A percentile compares a stretch with the other conserved stretches of the same genome.
Conservation (phyloP, 106 monocot genomes). For the Iris macrosiphon region DNA sequence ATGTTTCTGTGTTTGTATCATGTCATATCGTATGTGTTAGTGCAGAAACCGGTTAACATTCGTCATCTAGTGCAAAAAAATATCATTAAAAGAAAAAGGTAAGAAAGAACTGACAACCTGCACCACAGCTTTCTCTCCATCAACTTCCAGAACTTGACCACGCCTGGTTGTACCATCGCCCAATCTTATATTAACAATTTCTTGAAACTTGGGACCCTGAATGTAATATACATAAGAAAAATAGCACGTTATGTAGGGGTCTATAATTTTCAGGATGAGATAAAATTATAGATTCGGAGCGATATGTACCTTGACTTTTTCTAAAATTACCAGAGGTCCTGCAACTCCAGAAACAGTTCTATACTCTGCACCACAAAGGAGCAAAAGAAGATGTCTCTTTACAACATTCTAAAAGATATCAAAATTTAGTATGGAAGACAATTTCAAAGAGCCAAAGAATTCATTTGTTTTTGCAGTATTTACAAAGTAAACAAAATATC, state of each 20-base stretch:
- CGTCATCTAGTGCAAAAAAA: too few relatives aligned
- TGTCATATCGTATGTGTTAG: too few relatives aligned
- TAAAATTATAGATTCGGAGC: background rate
- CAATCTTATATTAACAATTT: constrained; percentile 93
- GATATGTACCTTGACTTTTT: constrained; percentile 85
- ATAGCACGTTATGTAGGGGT: too few relatives aligned
- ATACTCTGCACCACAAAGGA: constrained; percentile 59
- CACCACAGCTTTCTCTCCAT: constrained; percentile 98
- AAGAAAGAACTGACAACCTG: constrained; percentile 39
- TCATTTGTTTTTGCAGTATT: too few relatives aligned
- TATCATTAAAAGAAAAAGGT: too few relatives aligned
- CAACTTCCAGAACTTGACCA: constrained; percentile 97
- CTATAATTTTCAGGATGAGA: background rate
- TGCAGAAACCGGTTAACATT: too few relatives aligned
- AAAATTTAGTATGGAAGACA: too few relatives aligned
- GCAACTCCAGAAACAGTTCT: constrained; percentile 95
- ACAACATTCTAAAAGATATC: too few relatives aligned
- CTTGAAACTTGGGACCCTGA: constrained; percentile 97
- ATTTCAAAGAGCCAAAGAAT: too few relatives aligned
- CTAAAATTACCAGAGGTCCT: constrained; percentile 92
- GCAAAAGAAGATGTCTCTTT: too few relatives aligned
- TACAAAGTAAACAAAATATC: too few relatives aligned
- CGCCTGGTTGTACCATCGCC: constrained; percentile 96
- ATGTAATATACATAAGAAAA: background rate
- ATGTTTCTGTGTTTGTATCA: too few relatives aligned